Evolutionary conservation across 2,329 filamentous ascomycete species (phyloP).

Genomic region (Trichophyton equinum): DNA sequence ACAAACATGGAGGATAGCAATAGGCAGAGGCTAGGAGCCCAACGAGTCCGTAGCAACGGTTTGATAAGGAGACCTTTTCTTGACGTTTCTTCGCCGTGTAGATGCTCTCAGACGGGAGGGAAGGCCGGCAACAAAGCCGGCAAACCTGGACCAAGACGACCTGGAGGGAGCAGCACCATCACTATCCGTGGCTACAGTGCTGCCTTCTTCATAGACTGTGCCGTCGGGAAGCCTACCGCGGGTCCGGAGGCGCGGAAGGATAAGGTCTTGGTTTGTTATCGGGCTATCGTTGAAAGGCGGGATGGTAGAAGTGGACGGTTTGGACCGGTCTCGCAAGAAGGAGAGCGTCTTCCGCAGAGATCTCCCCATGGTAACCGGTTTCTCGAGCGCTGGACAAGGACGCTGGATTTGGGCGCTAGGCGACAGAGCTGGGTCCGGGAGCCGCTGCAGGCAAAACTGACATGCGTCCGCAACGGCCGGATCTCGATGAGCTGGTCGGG

Average conservation of each 20-base stretch:
- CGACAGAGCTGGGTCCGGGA: not conserved
- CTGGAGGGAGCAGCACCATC: not conserved
- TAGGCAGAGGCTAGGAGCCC: not conserved
- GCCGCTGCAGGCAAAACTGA: conserved; percentile 9
- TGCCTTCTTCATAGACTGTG: not conserved
- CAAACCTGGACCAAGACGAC: not conserved
- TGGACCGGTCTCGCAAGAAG: not conserved
- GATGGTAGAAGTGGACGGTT: not conserved
- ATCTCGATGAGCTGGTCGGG: not conserved
- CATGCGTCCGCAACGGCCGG: not conserved
- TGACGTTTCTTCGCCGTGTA: not conserved
- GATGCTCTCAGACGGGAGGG: not conserved
- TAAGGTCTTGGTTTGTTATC: not conserved
- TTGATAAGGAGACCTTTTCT: not conserved
- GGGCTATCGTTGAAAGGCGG: not conserved
- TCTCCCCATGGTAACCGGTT: not conserved
- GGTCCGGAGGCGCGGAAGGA: not conserved
- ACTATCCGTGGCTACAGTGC: not conserved
- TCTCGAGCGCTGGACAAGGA: not conserved
- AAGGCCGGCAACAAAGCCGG: not conserved
- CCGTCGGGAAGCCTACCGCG: not conserved
- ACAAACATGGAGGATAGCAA: not conserved
- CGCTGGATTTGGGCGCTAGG: not conserved
- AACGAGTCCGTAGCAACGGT: not conserved
- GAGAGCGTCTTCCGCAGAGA: not conserved